Base-by-base conservation (phyloP, 306 rosid species). In the Ochetophila trinervis region DNA sequence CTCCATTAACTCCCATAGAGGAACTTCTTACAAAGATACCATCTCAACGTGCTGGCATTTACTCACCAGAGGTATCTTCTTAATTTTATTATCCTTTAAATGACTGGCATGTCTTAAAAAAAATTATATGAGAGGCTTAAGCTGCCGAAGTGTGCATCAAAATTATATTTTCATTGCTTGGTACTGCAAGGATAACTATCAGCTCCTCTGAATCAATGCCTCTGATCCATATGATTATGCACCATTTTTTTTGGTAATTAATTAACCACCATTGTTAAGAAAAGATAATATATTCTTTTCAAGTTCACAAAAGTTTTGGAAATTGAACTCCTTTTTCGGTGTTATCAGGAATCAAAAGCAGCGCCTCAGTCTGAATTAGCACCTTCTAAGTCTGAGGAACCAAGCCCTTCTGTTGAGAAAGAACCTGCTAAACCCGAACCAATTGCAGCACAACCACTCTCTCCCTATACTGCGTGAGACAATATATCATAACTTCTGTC, bases 11-110 rank as follows among this genome's bases (percentile, higher is more conserved):
- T 72, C 93, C 97, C 60, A 15, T 77, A 63, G 98, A 87, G 71
- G 82, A 89, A 58, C 97, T 93, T 82, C 93, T 93, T 62, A 68
- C 66, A 71, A 87, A 72, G 79, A 87, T 89, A 69, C 98, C 97
- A 54, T 83, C 96, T 76, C 86, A 88, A 71, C 85, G 91, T 37
- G 63, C 82, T 51, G 76, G 53, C 65, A 37, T 49, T 57, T 71
- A 37, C 72, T 19, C 86, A n/a, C 77, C 78, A 59, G 75, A 84
- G 91, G 97, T 88, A 69, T 53, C 62, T 24, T 70, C 18, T 71
- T 62, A 56, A 61, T 78, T 48, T 68, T 73, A 53, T 76, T 27
- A 48, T 30, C 54, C 15, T 53, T 12, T 22, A 51, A 44, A 56
- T 15, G 30, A 58, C 18, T 60, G 51, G 63, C 53, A 56, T 51